Evolutionary conservation across 192 early-diverging fungal species (phyloP).

Genomic region (Coemansia sp.): DNA sequence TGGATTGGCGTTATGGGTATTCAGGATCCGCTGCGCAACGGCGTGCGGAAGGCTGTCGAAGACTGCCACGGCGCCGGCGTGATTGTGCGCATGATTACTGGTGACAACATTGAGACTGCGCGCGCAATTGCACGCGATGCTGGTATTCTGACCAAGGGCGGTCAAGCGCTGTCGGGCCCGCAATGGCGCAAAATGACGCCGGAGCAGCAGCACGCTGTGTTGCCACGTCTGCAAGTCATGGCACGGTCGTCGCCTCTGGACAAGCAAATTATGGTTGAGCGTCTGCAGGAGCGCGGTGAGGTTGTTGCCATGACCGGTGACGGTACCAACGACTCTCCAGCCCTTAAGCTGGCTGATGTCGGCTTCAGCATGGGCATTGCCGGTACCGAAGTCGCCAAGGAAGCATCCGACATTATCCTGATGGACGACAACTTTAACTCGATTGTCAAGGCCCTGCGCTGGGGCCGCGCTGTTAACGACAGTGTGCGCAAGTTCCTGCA

Average conservation of each 20-base stretch:
- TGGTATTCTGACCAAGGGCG: constrained; percentile 76
- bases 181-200: constrained; percentile 70
- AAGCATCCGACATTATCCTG: constrained; percentile 78
- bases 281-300: constrained; percentile 70
- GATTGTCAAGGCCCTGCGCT: constrained; percentile 75
- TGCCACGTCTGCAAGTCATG: constrained; percentile 79
- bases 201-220: constrained; percentile 63
- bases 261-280: constrained; percentile 82
- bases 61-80: constrained; percentile 81
- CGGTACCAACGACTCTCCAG: constrained; percentile 85
- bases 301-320: constrained; percentile 83
- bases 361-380: constrained; percentile 93
- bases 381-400: constrained; percentile 83
- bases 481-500: constrained; percentile 85
- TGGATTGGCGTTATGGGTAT: constrained; percentile 82
- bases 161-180: constrained; percentile 77
- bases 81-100: constrained; percentile 86
- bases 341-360: constrained; percentile 85
- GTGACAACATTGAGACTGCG: constrained; percentile 85
- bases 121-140: constrained; percentile 84
- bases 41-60: constrained; percentile 74
- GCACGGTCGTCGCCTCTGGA: constrained; percentile 86
- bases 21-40: constrained; percentile 82
- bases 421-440: constrained; percentile 91
- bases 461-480: constrained; percentile 81